Percentiles rank a stretch among this genome's conserved stretches.
These are phyloP conservation scores for Wickerhamiella infanticola DNA, from an alignment of 1,139 yeast genomes.

Conservation along the genomic window DNA sequence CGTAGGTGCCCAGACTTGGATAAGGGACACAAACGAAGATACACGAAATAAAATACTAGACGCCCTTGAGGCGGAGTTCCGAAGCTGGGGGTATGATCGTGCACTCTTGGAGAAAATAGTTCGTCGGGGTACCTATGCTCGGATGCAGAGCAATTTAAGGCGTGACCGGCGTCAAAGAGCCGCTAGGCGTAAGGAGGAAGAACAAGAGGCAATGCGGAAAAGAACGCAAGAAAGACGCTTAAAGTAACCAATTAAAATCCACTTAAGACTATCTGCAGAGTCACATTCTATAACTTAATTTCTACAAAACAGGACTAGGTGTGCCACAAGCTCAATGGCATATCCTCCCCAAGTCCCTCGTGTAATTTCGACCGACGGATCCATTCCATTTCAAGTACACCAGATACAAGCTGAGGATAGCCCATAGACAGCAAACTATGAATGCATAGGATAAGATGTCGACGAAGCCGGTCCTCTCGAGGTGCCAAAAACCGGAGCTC, in stretches of 20 bases:
- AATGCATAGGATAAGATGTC: slow-evolving; percentile 6
- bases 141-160: slow-evolving; percentile 68
- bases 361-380: slow-evolving; percentile 7
- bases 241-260: no score
- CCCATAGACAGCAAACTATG: slow-evolving; percentile 7
- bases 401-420: slow-evolving; percentile 13
- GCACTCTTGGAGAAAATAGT: slow-evolving; percentile 51
- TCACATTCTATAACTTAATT: no score
- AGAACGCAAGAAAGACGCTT: no score
- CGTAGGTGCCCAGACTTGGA: slow-evolving; percentile 67
- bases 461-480: slow-evolving; percentile 6
- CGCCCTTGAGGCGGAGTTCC: slow-evolving; percentile 34
- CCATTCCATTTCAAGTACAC: slow-evolving; percentile 20
- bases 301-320: neutral
- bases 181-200: no score
- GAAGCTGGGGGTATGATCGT: slow-evolving; percentile 36
- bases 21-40: slow-evolving; percentile 48
- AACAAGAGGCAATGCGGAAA: no score
- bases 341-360: neutral
- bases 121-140: slow-evolving; percentile 61
- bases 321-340: neutral
- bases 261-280: no score
- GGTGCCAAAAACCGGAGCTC: neutral
- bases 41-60: slow-evolving; percentile 38
- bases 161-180: slow-evolving; percentile 36